These are phyloP conservation scores for Stylonectria norvegica DNA, from an alignment of 2,329 filamentous ascomycete species.

Conservation along the genomic window DNA sequence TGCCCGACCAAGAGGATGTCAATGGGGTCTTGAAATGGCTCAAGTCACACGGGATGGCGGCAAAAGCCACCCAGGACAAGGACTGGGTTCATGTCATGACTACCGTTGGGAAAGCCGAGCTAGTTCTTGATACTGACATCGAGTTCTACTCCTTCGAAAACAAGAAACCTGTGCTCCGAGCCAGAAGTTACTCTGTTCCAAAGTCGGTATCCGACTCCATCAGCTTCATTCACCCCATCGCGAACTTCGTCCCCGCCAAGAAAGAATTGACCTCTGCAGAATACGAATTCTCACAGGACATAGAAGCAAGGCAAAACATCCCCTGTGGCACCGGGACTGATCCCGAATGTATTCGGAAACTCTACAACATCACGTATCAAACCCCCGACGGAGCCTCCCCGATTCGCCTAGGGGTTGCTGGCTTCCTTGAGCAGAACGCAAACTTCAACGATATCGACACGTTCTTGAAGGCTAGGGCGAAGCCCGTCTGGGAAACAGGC, in stretches of 20 bases:
- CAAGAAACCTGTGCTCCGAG: conserved; percentile 39
- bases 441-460: conserved; percentile 40
- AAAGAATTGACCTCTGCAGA: conserved; percentile 24
- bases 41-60: conserved; percentile 33
- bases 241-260: conserved; percentile 47
- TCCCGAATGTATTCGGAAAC: conserved; percentile 40
- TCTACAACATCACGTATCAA: conserved; percentile 45
- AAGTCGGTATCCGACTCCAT: conserved; percentile 36
- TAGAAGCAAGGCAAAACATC: conserved; percentile 7
- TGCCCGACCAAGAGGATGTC: conserved; percentile 33
- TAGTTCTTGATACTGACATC: conserved; percentile 41
- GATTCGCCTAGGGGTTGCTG: conserved; percentile 44
- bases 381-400: conserved; percentile 28
- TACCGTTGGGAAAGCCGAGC: conserved; percentile 37
- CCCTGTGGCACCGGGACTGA: conserved; percentile 33
- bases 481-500: conserved; percentile 32
- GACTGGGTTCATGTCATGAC: conserved; percentile 43
- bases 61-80: conserved; percentile 30
- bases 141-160: conserved; percentile 40
- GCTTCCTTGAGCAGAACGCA: conserved; percentile 48
- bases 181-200: conserved; percentile 44
- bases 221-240: conserved; percentile 46
- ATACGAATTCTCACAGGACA: conserved; percentile 4
- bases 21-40: conserved; percentile 42
- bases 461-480: conserved; percentile 37